Conservation (phyloP, 1,284 basidiomycete genomes). For the Pseudozyma pruni region DNA sequence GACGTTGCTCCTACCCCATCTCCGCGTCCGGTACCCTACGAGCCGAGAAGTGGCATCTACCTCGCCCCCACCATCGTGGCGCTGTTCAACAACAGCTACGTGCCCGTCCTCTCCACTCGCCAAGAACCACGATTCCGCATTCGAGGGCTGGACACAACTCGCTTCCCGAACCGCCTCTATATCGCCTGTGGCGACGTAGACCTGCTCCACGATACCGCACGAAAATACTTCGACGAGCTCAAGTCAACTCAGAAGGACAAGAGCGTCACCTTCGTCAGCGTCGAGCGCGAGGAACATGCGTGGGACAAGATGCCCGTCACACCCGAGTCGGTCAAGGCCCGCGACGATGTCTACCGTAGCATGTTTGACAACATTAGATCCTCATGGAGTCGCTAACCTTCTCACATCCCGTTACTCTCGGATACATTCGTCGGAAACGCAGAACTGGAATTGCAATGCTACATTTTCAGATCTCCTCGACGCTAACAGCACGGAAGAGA, state of each 20-base stretch:
- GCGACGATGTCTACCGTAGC: slow-evolving; percentile 26
- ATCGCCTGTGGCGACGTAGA: slow-evolving; percentile 54
- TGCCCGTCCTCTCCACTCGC: slow-evolving; percentile 23
- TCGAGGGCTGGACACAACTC: slow-evolving; percentile 24
- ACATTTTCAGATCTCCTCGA: slow-evolving; percentile 42
- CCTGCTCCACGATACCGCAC: slow-evolving; percentile 40
- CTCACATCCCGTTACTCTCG: background rate
- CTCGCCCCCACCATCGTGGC: slow-evolving; percentile 24
- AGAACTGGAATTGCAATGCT: background rate
- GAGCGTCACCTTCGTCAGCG: slow-evolving; percentile 34
- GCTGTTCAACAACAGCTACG: slow-evolving; percentile 53
- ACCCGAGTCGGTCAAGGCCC: slow-evolving; percentile 26
- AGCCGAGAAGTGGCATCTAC: slow-evolving; percentile 34
- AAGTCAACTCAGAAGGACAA: slow-evolving; percentile 24
- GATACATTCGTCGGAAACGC: background rate
- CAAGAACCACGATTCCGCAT: slow-evolving; percentile 37
- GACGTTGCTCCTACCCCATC: slow-evolving; percentile 11
- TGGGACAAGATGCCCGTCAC: slow-evolving; percentile 56
- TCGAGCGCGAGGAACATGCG: slow-evolving; percentile 54
- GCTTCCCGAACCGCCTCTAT: slow-evolving; percentile 47
- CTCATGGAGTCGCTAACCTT: slow-evolving; percentile 7
- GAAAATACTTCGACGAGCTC: slow-evolving; percentile 44
- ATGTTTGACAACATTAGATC: slow-evolving; percentile 32
- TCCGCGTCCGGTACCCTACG: slow-evolving; percentile 1
- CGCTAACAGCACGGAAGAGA: slow-evolving; percentile 70